Conservation (phyloP, 164 flowering plant genomes). For the Buxus sempervirens region DNA sequence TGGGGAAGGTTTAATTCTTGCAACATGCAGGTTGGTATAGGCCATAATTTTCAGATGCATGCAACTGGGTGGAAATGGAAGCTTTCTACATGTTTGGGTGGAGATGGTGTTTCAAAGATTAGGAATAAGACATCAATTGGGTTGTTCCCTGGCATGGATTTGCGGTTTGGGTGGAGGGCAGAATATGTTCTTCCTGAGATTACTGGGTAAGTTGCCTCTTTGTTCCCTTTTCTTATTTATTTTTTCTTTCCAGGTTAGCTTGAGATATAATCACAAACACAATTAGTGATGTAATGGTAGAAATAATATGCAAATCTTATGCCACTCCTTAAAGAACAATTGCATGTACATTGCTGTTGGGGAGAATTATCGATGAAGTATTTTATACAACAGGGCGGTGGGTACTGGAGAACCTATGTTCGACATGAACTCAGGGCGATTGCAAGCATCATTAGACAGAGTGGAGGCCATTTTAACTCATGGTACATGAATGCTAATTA, state of each 20-base stretch:
- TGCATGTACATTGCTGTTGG: not conserved
- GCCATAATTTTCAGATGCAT: slow-evolving; percentile 70
- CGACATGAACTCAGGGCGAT: slow-evolving; percentile 73
- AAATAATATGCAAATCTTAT: too few species aligned
- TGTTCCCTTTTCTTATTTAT: not conserved
- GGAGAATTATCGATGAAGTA: not conserved
- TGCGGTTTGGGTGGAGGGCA: slow-evolving; percentile 91
- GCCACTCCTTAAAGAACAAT: not conserved
- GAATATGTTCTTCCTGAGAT: slow-evolving; percentile 90
- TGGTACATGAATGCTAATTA: slow-evolving; percentile 2
- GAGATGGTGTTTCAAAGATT: slow-evolving; percentile 82
- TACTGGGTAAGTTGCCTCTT: slow-evolving; percentile 55
- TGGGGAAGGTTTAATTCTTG: not conserved
- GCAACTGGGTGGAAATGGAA: slow-evolving; percentile 97
- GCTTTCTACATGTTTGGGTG: slow-evolving; percentile 79
- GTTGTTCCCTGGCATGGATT: slow-evolving; percentile 71
- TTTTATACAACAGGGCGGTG: slow-evolving; percentile 44
- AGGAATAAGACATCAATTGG: slow-evolving; percentile 77
- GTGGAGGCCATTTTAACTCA: slow-evolving; percentile 72
- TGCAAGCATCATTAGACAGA: slow-evolving; percentile 84
- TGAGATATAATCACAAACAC: too few species aligned
- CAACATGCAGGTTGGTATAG: slow-evolving; percentile 69
- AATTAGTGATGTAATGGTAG: too few species aligned
- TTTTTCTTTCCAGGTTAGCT: not conserved
- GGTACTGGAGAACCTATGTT: slow-evolving; percentile 78